phyloP scores from a whole-genome alignment of 2,329 filamentous ascomycete species.

The Beauveria australis region DNA sequence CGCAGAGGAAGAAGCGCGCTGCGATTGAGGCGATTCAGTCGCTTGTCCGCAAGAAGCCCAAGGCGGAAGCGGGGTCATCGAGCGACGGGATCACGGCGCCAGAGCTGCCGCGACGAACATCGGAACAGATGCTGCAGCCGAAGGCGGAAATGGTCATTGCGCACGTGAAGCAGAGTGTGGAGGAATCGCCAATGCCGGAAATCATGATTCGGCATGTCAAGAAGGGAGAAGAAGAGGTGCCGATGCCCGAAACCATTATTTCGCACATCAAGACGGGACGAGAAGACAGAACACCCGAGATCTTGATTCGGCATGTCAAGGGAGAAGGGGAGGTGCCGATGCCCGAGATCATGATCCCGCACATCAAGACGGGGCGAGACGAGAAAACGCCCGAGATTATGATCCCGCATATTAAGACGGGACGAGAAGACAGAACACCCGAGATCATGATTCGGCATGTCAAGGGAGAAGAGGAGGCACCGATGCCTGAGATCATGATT shows the following conservation, averaged over 20 bases:
- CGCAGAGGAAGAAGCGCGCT: constrained; percentile 45
- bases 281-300: background rate
- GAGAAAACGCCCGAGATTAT: background rate
- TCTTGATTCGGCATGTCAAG: too few relatives aligned
- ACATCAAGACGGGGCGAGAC: background rate
- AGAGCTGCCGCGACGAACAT: background rate
- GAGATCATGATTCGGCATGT: background rate
- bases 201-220: background rate
- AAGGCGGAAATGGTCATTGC: background rate
- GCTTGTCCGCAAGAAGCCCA: constrained; percentile 40
- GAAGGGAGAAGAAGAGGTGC: background rate
- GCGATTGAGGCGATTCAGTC: constrained; percentile 58
- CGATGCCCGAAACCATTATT: background rate
- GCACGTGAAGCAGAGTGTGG: background rate
- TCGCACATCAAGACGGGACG: background rate
- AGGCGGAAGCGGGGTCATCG: constrained; percentile 1
- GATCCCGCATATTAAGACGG: background rate
- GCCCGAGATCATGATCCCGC: background rate
- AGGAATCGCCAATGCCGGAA: background rate
- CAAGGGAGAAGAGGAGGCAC: background rate
- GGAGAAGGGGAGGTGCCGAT: too few relatives aligned
- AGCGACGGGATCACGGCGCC: background rate
- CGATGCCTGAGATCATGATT: background rate
- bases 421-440: background rate
- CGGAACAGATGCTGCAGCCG: background rate